These are phyloP conservation scores for Epicoccum sorghinum DNA, from an alignment of 2,329 filamentous ascomycete genomes.

Conservation along the genomic window DNA sequence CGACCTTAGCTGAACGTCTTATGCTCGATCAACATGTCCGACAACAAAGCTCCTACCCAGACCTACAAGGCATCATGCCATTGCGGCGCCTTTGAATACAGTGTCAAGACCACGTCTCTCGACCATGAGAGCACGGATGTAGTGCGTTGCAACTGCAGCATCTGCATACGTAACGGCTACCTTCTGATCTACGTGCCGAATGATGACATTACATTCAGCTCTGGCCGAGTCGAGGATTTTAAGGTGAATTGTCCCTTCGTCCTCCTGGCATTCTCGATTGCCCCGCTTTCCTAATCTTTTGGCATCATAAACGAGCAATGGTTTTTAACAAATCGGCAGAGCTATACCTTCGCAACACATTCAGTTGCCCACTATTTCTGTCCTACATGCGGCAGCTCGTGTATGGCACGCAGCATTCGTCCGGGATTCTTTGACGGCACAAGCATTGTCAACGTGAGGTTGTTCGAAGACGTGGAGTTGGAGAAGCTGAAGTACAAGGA, in stretches of 20 bases:
- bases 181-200: slow-evolving; percentile 50
- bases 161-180: slow-evolving; percentile 59
- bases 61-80: slow-evolving; percentile 60
- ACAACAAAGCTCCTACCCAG: slow-evolving; percentile 53
- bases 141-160: slow-evolving; percentile 60
- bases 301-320: no score
- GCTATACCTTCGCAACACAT: slow-evolving; percentile 34
- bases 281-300: no score
- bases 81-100: slow-evolving; percentile 59
- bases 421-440: slow-evolving; percentile 23
- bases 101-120: slow-evolving; percentile 57
- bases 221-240: slow-evolving; percentile 26
- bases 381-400: slow-evolving; percentile 36
- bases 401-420: slow-evolving; percentile 26
- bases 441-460: slow-evolving; percentile 38
- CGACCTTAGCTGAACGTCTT: neutral
- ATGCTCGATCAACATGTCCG: slow-evolving; percentile 3
- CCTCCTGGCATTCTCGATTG: neutral
- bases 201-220: slow-evolving; percentile 25
- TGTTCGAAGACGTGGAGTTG: slow-evolving; percentile 36
- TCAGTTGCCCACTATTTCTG: slow-evolving; percentile 37
- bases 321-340: neutral
- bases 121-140: slow-evolving; percentile 52
- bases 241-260: slow-evolving; percentile 13
- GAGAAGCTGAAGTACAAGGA: slow-evolving; percentile 31